Conservation (phyloP, 2,329 filamentous ascomycete genomes). For the Alternaria sp. region DNA sequence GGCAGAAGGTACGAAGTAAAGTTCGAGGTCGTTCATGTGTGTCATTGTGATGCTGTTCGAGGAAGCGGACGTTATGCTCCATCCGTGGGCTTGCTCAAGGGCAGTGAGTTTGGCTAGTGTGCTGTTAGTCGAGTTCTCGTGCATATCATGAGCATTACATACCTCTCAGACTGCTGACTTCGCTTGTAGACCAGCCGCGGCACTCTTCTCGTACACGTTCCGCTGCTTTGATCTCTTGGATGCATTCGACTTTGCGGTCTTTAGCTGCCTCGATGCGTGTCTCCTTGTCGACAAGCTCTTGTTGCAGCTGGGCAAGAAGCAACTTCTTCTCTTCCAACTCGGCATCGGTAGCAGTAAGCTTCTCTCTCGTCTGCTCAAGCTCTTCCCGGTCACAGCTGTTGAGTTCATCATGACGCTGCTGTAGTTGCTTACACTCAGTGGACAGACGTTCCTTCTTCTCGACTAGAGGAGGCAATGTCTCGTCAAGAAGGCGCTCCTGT, state of each 20-base stretch:
- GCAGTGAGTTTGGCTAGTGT: conserved; percentile 66
- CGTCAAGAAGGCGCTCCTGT: conserved; percentile 72
- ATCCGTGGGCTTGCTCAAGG: conserved; percentile 72
- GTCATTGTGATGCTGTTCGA: conserved; percentile 71
- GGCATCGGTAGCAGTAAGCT: conserved; percentile 68
- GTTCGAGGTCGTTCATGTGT: conserved; percentile 73
- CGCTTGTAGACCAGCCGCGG: conserved; percentile 83
- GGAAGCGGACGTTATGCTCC: conserved; percentile 71
- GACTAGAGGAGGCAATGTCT: conserved; percentile 69
- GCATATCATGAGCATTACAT: conserved; percentile 34
- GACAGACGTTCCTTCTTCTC: conserved; percentile 68
- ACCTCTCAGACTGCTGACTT: conserved; percentile 83
- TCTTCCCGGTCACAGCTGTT: conserved; percentile 82
- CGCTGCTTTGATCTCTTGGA: conserved; percentile 79
- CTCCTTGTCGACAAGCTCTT: conserved; percentile 72
- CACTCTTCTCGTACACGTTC: conserved; percentile 87
- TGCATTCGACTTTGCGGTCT: conserved; percentile 71
- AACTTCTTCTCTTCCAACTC: conserved; percentile 74
- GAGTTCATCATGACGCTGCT: conserved; percentile 74
- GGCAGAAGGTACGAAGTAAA: conserved; percentile 71
- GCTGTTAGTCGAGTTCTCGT: conserved; percentile 45
- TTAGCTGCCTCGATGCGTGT: conserved; percentile 66
- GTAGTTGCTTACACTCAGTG: conserved; percentile 70
- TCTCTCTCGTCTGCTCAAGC: conserved; percentile 73
- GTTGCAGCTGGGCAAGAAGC: conserved; percentile 70